Evolutionary conservation across 805 yeast genomes (phyloP), one percentile per base, ranked within the genome.

Genomic region (Teunomyces lycoperdinae): DNA sequence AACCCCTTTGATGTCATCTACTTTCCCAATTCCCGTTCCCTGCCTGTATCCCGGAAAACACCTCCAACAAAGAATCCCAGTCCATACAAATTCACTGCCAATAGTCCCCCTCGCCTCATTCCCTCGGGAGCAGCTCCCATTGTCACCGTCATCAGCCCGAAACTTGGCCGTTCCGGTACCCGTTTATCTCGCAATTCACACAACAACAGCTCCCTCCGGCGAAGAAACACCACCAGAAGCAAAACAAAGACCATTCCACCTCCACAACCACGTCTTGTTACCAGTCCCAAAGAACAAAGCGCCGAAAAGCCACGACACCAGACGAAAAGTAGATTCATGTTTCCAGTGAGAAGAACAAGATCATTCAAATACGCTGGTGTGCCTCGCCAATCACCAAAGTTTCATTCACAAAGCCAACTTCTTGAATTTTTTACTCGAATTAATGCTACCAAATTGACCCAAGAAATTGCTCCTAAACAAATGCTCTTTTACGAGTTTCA

Each of bases 291-390:
- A 20, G 24, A 20, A 4, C 24, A 20, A 20, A 20, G 24, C 6
- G 4, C 39, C 2, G 39, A 35, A 5, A 20, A 20, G 7, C 39
- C 39, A 9, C 39, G 39, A 29, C 30, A 44, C 51, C 26, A 43
- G 20, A 42, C 31, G 29, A 24, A 33, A 32, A 27, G 57, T 27
- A 45, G 50, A 28, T 69, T 63, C 35, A 36, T 60, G 26, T 71
- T 70, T 44, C 75, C 74, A 5, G 71, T 71, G 4, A 63, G 57
- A 41, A 53, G 75, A 35, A 63, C 58, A 32, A 63, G 65, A 1
- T 69, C 75, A 1, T 63, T 69, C 45, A 66, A 63, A 27, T 67
- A 67, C 49, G 50, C 57, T 17, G 50, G 61, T 2, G 43, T 58
- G 6, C 45, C 26, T 13, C 46, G 40, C 31, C 48, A 30, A 42